Conservation (phyloP, 495 filamentous ascomycete species). For the Echria macrotheca region DNA sequence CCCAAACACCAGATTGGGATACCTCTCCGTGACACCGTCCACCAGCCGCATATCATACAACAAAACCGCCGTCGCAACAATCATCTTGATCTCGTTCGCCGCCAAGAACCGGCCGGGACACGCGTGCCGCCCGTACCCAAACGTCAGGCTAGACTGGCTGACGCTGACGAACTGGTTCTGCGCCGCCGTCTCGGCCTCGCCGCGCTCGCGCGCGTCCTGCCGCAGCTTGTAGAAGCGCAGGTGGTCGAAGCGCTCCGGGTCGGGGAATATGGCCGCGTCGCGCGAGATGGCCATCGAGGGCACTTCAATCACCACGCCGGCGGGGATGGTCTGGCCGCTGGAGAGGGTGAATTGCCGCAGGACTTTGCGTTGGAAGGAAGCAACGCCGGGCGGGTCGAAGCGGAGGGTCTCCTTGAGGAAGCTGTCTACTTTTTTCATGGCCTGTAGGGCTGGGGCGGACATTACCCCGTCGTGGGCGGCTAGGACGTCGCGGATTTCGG, state of each 20-base stretch:
- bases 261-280: conserved; percentile 23
- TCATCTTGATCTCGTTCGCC: conserved; percentile 36
- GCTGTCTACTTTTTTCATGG: conserved; percentile 33
- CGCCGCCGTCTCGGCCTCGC: conserved; percentile 22
- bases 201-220: conserved; percentile 25
- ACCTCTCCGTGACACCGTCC: conserved; percentile 14
- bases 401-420: conserved; percentile 34
- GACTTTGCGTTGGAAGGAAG: conserved; percentile 35
- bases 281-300: conserved; percentile 32
- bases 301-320: conserved; percentile 33
- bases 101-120: conserved; percentile 44
- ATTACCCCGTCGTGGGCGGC: conserved; percentile 25
- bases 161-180: conserved; percentile 41
- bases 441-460: conserved; percentile 22
- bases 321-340: conserved; percentile 35
- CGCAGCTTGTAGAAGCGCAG: conserved; percentile 46
- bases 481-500: conserved; percentile 43
- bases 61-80: conserved; percentile 48
- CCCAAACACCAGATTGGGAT: conserved; percentile 10
- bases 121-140: conserved; percentile 35
- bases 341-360: conserved; percentile 35
- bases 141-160: conserved; percentile 30
- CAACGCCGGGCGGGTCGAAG: conserved; percentile 11
- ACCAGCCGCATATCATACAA: conserved; percentile 49
- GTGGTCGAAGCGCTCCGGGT: conserved; percentile 41